Conservation (phyloP, 495 filamentous ascomycete species). For the Penicillium crystallinum region DNA sequence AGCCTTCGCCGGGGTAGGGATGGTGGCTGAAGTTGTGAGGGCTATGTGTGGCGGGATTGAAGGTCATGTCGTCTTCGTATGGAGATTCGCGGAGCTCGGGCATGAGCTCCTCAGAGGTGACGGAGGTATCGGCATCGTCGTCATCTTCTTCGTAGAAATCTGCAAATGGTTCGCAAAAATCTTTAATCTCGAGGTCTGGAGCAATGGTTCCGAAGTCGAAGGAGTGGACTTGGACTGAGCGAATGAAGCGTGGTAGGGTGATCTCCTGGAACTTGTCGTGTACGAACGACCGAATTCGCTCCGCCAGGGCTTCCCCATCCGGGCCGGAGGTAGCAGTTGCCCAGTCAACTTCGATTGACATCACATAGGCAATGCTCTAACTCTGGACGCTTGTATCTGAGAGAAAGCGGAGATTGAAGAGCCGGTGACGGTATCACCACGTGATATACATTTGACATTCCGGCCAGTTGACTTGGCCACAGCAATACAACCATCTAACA, state of each 20-base stretch:
- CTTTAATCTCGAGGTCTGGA: slow-evolving; percentile 86
- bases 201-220: slow-evolving; percentile 86
- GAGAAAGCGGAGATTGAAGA: background rate
- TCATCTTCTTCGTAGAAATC: slow-evolving; percentile 94
- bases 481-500: background rate
- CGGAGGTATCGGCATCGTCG: slow-evolving; percentile 39
- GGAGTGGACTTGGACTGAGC: slow-evolving; percentile 86
- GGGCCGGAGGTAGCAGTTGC: slow-evolving; percentile 82
- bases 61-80: slow-evolving; percentile 33
- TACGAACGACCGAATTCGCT: slow-evolving; percentile 85
- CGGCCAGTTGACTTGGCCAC: background rate
- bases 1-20: slow-evolving; percentile 25
- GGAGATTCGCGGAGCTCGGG: slow-evolving; percentile 25
- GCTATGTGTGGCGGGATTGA: slow-evolving; percentile 20
- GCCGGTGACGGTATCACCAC: slow-evolving; percentile 7
- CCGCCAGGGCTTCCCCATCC: slow-evolving; percentile 76
- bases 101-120: slow-evolving; percentile 36
- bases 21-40: slow-evolving; percentile 21
- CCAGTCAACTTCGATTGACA: slow-evolving; percentile 99
- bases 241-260: slow-evolving; percentile 88
- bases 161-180: slow-evolving; percentile 88
- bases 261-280: slow-evolving; percentile 92
- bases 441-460: background rate
- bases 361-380: slow-evolving; percentile 42
- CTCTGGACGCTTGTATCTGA: background rate